Evolutionary conservation across 2,329 filamentous ascomycete genomes (phyloP), one percentile per base, ranked within the genome.

Genomic region (Fusarium tuaranense): DNA sequence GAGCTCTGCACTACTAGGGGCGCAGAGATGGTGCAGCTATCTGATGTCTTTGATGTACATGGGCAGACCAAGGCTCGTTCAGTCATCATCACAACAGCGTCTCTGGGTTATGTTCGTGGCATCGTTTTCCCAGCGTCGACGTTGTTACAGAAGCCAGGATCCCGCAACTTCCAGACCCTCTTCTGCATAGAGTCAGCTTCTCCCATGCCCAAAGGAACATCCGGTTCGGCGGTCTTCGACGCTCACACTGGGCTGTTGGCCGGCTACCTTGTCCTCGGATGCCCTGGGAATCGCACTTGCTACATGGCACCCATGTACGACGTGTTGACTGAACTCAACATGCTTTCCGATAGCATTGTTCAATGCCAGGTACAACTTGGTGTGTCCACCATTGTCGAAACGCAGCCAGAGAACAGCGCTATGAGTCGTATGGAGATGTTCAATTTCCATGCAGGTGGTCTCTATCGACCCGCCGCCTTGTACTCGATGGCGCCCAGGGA

Each of bases 371-470:
- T 55, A 16, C 51, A 34, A 55, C 51, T 55, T 18, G 7, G 16
- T 6, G 18, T 55, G 3, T 32, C 51, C 18, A 18, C 27, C 5
- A 30, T 55, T 6, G 10, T 2, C 51, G 7, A 55, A 55, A 0
- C 4, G 27, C 1, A 5, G 0, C 2, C 16, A 8, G 27, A n/a
- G 8, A 30, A 12, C 0, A 30, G 25, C 16, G 25, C 30, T 2
- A 30, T 30, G 27, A 27, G 27, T 8, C 27, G 14, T 14, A 2
- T 25, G 4, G 4, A 25, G 2, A 30, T 7, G 46, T 53, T 27
- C 6, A 18, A 16, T 30, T 51, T 51, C 7, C 14, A 3, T 51
- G 25, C 14, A n/a, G 48, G 25, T 53, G 8, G 48, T 30, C 16
- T 12, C 48, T 3, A 7, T 18, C 20, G 9, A 53, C 30, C 46